Base-by-base conservation (phyloP, 108 stramenopile species). In the Conticribra guillardii region DNA sequence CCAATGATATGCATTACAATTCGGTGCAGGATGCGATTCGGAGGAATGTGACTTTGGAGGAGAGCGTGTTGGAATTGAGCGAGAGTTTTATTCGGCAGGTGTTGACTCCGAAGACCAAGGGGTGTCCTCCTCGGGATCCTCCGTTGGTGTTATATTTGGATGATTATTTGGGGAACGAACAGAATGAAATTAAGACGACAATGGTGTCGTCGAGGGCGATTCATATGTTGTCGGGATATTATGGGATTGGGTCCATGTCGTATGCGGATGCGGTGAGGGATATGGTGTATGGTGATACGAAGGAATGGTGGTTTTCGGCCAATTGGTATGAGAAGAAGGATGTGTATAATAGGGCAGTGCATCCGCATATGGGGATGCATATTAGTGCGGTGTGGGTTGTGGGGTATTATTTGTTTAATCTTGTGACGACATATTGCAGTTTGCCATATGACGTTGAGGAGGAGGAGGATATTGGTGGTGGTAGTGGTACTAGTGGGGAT, bases 161-260 rank as follows among this genome's bases (percentile, higher is more conserved):
- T 63, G 91, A 93, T 64, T 93, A 93, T 73, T 34, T 93, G 15
- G 92, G 92, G 2, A 91, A 90, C 64, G 88, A 91, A 63, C 89
- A 91, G 62, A 60, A 74, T 47, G 73, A 79, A 58, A 80, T 94
- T 37, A 54, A 82, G 62, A 69, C 69, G 0, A 91, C 89, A 19
- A 80, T 82, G 60, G 69, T 80, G 48, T 80, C 87, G 31, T 68
- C 84, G 30, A 84, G 83, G 53, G 67, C 77, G 17, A 80, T 85
- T 14, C 73, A 85, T 64, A 65, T 85, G 19, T 21, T 91, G 28
- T 84, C 92, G 4, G 73, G 72, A n/a, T 89, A 90, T 60, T 94
- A 91, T 62, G 89, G 88, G 0, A 73, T 90, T 60, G 76, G 74
- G 9, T 76, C 74, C n/a, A 79, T 91, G 23, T 84, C 83, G 29